Evolutionary conservation across 2,329 filamentous ascomycete species (phyloP), one percentile per base, ranked within the genome.

Genomic region (Fusarium hainanense): DNA sequence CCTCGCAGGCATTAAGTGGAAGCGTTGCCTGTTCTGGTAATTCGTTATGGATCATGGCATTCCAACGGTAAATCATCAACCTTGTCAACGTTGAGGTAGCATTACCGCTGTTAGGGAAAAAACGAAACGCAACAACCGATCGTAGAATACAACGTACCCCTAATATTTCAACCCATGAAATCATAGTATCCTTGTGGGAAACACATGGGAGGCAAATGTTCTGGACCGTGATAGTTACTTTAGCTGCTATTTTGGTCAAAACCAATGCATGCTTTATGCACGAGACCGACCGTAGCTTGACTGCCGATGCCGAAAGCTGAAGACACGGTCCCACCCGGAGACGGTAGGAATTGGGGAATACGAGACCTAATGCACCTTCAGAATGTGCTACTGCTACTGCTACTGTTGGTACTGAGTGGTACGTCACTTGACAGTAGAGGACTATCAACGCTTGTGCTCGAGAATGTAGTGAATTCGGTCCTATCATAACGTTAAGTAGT

Each of bases 341-440:
- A 42, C 32, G 41, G 47, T 32, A 34, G 34, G 61, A 64, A 66
- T 68, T 58, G 71, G 58, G 61, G 54, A 70, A 74, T 74, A 74
- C 71, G 71, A 74, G 72, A 72, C 58, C 58, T 44, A 37, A 25
- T 46, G 37, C 52, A 54, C 27, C 37, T 37, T 37, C 34, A 37
- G 34, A 37, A 37, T 37, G 34, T 37, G 51, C 23, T 30, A 32
- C 13, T 54, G 57, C 32, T 50, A 49, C 14, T 71, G 56, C 16
- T 14, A 28, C 23, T 18, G 50, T 18, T 28, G 27, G 27, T 32
- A 32, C n/a, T 71, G 56, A 54, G 71, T 72, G 62, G 71, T 67
- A 74, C 71, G 71, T 74, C 71, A 74, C 69, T 69, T 58, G 69
- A 52, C 61, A 66, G 32, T 10, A 7, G 23, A 18, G n/a, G 12